Percentiles rank a stretch among this genome's conserved stretches.
These are phyloP conservation scores for Tausonia pullulans DNA, from an alignment of 1,284 basidiomycete genomes.

Conservation along the genomic window DNA sequence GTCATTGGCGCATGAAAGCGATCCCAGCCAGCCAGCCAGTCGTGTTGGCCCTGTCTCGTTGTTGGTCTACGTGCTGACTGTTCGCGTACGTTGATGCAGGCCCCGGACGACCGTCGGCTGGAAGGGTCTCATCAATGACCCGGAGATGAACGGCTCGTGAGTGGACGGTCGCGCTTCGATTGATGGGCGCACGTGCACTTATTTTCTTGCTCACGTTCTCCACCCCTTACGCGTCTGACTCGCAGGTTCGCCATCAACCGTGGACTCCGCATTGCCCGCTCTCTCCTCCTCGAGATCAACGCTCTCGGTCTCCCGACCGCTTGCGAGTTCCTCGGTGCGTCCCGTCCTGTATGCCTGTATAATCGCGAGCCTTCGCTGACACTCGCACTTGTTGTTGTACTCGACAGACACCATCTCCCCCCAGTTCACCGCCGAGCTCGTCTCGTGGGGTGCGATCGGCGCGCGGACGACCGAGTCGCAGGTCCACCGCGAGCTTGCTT, in stretches of 20 bases:
- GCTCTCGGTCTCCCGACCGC: constrained; percentile 83
- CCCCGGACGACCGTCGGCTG: constrained; percentile 73
- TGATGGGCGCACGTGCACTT: not conserved
- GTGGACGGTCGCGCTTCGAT: not conserved
- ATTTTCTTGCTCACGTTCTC: constrained; percentile 1
- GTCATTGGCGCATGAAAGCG: no score
- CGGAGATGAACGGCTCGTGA: constrained; percentile 19
- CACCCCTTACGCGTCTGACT: constrained; percentile 83
- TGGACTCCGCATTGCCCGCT: constrained; percentile 74
- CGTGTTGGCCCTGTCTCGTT: not conserved
- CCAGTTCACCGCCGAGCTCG: constrained; percentile 51
- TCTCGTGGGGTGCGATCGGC: constrained; percentile 95
- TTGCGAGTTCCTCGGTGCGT: constrained; percentile 71
- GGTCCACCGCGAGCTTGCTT: constrained; percentile 82
- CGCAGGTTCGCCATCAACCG: constrained; percentile 87
- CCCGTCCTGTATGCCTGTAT: not conserved
- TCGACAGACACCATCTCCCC: constrained; percentile 65
- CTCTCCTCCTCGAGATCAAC: constrained; percentile 80
- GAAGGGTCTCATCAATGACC: constrained; percentile 49
- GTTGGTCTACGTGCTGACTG: not conserved
- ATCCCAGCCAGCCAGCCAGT: constrained; percentile 7
- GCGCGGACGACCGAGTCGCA: constrained; percentile 93
- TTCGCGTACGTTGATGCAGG: constrained; percentile 22
- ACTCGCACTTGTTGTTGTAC: not conserved
- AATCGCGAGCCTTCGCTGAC: not conserved